Base-by-base conservation (phyloP, 1,139 yeast species). In the Yamadazyma jaroonii region DNA sequence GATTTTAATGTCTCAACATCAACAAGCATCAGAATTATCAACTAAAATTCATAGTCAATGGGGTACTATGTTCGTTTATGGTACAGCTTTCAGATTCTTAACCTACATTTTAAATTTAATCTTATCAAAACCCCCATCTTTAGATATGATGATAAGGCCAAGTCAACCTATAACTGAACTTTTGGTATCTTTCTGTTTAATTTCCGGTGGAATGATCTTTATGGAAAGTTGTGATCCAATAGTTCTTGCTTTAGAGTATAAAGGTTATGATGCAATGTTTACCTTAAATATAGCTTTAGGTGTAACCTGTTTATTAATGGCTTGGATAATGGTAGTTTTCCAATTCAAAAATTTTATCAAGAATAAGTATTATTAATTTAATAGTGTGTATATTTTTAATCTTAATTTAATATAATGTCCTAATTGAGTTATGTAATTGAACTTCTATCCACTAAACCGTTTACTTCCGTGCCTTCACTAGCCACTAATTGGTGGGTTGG, bases 161-260 rank as follows among this genome's bases (percentile, higher is more conserved):
- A 42, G 54, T 17, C 55, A 70, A 42, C 98, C 98, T 22, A 74
- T 90, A 48, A 86, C 96, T 1, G 98, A 92, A 61, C 64, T 90
- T 36, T 56, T 92, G 26, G 79, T 83, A 0, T 70, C 90, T 21
- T 90, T 90, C 64, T 76, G 89, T 43, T 71, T 92, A 46, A 59
- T 92, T 20, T 76, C 89, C 46, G 98, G 98, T 31, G 98, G 98
- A 5, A 59, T 85, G 47, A 82, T 92, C 20, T 92, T 92, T 57
- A 88, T 90, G 90, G 89, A 88, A 60, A 82, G 94, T 41, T 85
- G 95, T 35, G 89, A 85, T 52, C 94, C 94, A 46, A 78, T 88
- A 6, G 79, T 92, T 22, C 79, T 78, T 48, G 88, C 89, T 13
- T 72, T 90, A 64, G 92, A 90, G 49, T 90, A 83, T 60, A 74